phyloP scores from a whole-genome alignment of 176 grass and related monocot species.

The Raddia distichophylla region DNA sequence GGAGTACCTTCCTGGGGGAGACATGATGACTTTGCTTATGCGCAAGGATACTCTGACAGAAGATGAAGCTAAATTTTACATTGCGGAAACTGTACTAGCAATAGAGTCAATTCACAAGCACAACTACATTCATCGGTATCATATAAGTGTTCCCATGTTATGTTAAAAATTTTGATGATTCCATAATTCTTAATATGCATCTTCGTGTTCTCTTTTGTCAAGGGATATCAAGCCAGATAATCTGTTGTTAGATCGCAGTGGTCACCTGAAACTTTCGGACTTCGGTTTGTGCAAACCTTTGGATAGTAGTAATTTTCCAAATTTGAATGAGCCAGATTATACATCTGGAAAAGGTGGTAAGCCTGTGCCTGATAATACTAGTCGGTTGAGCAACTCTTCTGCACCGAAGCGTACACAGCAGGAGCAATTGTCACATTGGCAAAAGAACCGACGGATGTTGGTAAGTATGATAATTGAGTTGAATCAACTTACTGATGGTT shows the following conservation, averaged over 20 bases:
- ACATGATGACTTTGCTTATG: constrained; percentile 99
- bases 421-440: constrained; percentile 97
- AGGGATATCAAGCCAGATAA: constrained; percentile 99
- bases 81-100: constrained; percentile 95
- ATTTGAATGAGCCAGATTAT: constrained; percentile 86
- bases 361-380: constrained; percentile 59
- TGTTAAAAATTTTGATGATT: not conserved
- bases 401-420: constrained; percentile 83
- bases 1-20: constrained; percentile 98
- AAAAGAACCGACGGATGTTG: constrained; percentile 94
- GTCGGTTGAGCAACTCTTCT: constrained; percentile 61
- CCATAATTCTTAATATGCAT: constrained; percentile 37
- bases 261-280: constrained; percentile 97
- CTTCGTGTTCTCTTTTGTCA: constrained; percentile 46
- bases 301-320: constrained; percentile 93
- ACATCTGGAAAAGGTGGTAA: constrained; percentile 64
- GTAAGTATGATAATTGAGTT: constrained; percentile 51
- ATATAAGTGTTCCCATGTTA: constrained; percentile 16
- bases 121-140: constrained; percentile 95
- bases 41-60: constrained; percentile 93
- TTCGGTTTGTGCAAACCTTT: constrained; percentile 98
- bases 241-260: constrained; percentile 81
- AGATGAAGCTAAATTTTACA: constrained; percentile 92
- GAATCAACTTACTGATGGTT: constrained; percentile 3
- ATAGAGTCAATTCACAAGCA: constrained; percentile 98